These are phyloP conservation scores for Halophytophthora batemanensis DNA, from an alignment of 352 stramenopile genomes.

Conservation along the genomic window DNA sequence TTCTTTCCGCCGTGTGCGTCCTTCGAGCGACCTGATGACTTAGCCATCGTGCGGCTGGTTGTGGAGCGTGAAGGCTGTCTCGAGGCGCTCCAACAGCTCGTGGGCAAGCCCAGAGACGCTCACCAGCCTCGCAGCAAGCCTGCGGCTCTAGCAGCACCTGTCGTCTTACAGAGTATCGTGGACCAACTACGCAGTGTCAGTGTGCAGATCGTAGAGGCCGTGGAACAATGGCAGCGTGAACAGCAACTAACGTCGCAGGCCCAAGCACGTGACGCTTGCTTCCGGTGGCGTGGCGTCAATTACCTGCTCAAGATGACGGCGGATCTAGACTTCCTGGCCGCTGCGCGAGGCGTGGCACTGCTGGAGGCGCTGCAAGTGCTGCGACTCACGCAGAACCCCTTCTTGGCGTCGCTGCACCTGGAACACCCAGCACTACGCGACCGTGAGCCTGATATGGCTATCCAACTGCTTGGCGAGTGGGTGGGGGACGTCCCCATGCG, in stretches of 20 bases:
- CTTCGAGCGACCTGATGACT: constrained; percentile 42
- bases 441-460: constrained; percentile 8
- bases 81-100: constrained; percentile 63
- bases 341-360: constrained; percentile 16
- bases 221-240: constrained; percentile 49
- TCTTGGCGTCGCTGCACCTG: constrained; percentile 54
- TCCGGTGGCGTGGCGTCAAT: constrained; percentile 73
- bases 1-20: constrained; percentile 28
- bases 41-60: constrained; percentile 72
- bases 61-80: constrained; percentile 80
- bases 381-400: constrained; percentile 62
- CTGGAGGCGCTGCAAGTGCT: constrained; percentile 43
- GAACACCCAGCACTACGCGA: constrained; percentile 52
- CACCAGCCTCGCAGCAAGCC: constrained; percentile 16
- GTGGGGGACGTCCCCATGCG: constrained; percentile 57
- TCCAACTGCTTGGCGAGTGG: constrained; percentile 31
- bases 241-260: constrained; percentile 20
- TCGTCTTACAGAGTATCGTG: constrained; percentile 63
- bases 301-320: constrained; percentile 79
- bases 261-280: constrained; percentile 21
- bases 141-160: constrained; percentile 31
- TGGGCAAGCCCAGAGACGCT: constrained; percentile 18
- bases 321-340: constrained; percentile 59
- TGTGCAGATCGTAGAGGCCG: constrained; percentile 68
- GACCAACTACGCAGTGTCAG: constrained; percentile 60